Percentiles rank a stretch among this genome's conserved stretches.
Conservation (phyloP, 306 rosid species). For the Quercus bicolor region DNA sequence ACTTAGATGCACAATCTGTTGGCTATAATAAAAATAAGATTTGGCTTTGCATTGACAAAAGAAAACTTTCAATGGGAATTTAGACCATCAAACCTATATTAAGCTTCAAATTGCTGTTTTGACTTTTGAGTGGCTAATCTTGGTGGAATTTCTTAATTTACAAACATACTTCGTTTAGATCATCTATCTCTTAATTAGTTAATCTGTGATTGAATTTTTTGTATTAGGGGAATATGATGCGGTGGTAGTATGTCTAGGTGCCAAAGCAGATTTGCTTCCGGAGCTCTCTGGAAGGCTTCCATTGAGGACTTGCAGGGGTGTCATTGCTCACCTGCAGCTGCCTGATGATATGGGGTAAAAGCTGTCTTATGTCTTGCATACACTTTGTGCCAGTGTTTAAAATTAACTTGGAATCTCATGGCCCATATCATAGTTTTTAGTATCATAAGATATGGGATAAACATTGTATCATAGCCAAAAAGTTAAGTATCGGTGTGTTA, state of each 20-base stretch:
- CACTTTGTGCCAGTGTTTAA: background rate
- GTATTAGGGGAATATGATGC: conserved; percentile 76
- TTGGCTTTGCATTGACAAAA: no score
- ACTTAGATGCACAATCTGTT: background rate
- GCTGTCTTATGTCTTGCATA: background rate
- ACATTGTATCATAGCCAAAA: no score
- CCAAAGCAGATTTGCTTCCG: conserved; percentile 71
- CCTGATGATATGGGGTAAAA: conserved; percentile 54
- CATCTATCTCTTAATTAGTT: background rate
- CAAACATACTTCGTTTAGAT: background rate
- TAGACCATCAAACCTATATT: background rate
- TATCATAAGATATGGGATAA: no score
- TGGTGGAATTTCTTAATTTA: background rate
- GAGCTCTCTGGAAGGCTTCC: conserved; percentile 90
- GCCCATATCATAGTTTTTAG: background rate
- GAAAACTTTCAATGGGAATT: no score
- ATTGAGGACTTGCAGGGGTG: conserved; percentile 87
- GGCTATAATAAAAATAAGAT: no score
- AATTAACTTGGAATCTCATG: background rate
- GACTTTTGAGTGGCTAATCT: conserved; percentile 1
- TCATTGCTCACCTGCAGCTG: conserved; percentile 67
- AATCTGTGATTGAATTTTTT: background rate
- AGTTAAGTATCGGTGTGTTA: no score
- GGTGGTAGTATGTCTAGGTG: conserved; percentile 79
- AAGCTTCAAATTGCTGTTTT: background rate